Conservation (phyloP, 345 rosid genomes). For the Carallia brachiata region DNA sequence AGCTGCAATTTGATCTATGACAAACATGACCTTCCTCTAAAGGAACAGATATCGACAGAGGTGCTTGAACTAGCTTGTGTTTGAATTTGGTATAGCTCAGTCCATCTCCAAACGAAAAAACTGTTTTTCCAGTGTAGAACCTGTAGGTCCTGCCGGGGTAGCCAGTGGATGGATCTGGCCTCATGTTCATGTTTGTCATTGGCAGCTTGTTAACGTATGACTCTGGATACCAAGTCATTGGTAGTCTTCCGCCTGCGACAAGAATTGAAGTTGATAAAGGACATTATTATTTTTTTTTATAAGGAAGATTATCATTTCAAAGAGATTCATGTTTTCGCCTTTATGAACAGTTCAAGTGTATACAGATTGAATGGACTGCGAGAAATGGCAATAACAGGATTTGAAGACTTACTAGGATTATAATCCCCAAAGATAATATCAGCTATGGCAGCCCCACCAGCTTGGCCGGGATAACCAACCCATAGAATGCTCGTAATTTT, state of each 20-base stretch:
- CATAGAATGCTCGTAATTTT: conserved; percentile 77
- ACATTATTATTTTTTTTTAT: not conserved
- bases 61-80: conserved; percentile 62
- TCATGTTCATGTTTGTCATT: conserved; percentile 97
- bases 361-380: no score
- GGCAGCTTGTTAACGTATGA: conserved; percentile 64
- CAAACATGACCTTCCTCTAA: conserved; percentile 56
- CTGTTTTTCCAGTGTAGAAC: conserved; percentile 84
- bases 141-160: conserved; percentile 89
- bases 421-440: conserved; percentile 71
- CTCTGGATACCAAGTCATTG: conserved; percentile 98
- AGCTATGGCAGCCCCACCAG: conserved; percentile 91
- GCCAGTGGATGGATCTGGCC: conserved; percentile 64
- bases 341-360: no score
- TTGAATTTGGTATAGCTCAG: conserved; percentile 54
- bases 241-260: conserved; percentile 74
- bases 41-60: conserved; percentile 39
- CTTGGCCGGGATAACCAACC: conserved; percentile 95
- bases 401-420: conserved; percentile 64
- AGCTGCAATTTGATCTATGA: conserved; percentile 50
- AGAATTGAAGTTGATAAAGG: not conserved
- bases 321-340: not conserved
- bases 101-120: conserved; percentile 85
- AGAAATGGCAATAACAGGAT: no score
- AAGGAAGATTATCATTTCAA: not conserved